Evolutionary conservation across 2,329 filamentous ascomycete species (phyloP), one percentile per base, ranked within the genome.

Genomic region (Tolypocladium pustulatum): DNA sequence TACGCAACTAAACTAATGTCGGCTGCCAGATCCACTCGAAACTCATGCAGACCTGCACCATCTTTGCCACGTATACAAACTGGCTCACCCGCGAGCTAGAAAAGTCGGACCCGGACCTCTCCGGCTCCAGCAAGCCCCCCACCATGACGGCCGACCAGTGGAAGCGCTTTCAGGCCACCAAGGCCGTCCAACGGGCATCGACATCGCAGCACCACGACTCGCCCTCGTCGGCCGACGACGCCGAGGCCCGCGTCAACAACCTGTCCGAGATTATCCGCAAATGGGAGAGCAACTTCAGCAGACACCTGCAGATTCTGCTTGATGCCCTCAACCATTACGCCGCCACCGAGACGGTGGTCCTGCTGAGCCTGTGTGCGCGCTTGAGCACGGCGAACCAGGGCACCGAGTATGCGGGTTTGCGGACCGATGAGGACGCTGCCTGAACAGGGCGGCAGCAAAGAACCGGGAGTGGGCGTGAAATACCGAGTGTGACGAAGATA

Each of bases 321-420:
- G 94, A 97, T 70, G 93, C 91, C 61, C 80, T 99, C 62, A 97
- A 99, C 67, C 96, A 97, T 73, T 95, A 97, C 66, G 94, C 94
- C 3, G 94, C 94, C 0, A 97, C 94, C 0, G 94, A 99, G 77
- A 97, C 94, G 43, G 93, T 97, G 3, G 94, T 96, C 22, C 80
- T 99, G 63, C 76, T 97, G 62, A 93, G 92, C 64, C 78, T 99
- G 20, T 96, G 91, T 69, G 91, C 91, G 15, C 76, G 91, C 61
- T 70, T 96, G 67, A 92, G 88, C 67, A 90, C 88, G 60, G 90
- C 89, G 15, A 91, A 89, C 61, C 89, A 92, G 69, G 89, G 89
- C 25, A 86, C 83, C 0, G 83, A 86, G 68, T 86, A 81, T 66
- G 80, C 82, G 12, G 84, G 83, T 3, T 66, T 84, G 59, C 76